Conservation (phyloP, 495 filamentous ascomycete species). For the Daldinia grandis region DNA sequence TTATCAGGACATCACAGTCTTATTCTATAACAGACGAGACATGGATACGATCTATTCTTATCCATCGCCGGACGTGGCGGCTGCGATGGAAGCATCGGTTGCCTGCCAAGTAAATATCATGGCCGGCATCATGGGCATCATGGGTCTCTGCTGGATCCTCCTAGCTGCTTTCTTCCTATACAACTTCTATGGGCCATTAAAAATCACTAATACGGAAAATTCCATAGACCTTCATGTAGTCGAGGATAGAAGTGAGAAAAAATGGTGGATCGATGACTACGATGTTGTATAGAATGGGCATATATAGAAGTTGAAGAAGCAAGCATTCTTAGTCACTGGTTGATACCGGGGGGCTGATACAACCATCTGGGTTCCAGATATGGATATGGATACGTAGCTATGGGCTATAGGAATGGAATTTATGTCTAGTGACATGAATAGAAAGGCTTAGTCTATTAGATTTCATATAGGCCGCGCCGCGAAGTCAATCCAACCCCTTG, state of each 20-base stretch:
- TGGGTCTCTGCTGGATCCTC: conserved; percentile 21
- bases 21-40: background rate
- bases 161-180: conserved; percentile 25
- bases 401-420: background rate
- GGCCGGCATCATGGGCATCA: conserved; percentile 12
- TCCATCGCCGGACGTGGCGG: conserved; percentile 1
- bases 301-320: background rate
- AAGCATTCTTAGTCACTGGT: background rate
- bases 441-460: background rate
- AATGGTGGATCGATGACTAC: conserved; percentile 31
- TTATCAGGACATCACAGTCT: background rate
- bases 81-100: conserved; percentile 15
- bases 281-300: conserved; percentile 3
- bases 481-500: too few relatives aligned
- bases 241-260: conserved; percentile 2
- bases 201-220: background rate
- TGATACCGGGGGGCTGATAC: background rate
- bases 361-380: background rate
- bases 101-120: conserved; percentile 14
- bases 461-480: background rate
- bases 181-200: conserved; percentile 17
- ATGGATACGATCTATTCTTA: conserved; percentile 11
- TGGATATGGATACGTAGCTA: background rate
- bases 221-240: background rate
- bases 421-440: background rate